Conservation (phyloP, 495 filamentous ascomycete genomes). For the Penicillium verhagenii region DNA sequence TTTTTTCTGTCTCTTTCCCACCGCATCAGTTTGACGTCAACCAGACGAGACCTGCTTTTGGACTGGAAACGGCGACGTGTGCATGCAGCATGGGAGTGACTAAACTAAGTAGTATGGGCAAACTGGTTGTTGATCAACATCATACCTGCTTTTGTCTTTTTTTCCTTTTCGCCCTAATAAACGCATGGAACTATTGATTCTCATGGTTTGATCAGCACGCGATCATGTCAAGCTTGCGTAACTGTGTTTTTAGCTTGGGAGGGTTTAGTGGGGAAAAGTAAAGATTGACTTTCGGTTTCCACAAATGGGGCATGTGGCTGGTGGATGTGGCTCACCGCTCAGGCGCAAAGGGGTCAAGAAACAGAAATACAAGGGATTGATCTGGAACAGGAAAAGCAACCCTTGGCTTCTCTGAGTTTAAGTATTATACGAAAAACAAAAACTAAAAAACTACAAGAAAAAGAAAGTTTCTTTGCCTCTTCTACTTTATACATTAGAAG, state of each 20-base stretch:
- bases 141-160: no score
- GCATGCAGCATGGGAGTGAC: neutral
- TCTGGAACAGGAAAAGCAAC: neutral
- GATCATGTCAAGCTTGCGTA: neutral
- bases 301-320: no score
- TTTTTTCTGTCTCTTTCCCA: neutral
- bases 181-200: neutral
- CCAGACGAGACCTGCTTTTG: neutral
- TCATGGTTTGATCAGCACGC: neutral
- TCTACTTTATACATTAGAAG: no score
- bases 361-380: no score
- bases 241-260: neutral
- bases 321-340: neutral
- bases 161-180: neutral
- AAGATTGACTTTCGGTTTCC: neutral
- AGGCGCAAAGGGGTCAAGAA: no score
- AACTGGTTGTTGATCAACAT: no score
- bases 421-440: no score
- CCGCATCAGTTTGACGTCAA: constrained; percentile 33
- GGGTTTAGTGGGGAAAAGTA: neutral
- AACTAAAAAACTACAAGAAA: neutral
- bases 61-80: constrained; percentile 2
- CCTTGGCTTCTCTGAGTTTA: neutral
- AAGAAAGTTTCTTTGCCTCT: neutral
- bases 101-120: neutral